Conservation (phyloP, 441 rosid genomes). For the Syzygium malaccense region DNA sequence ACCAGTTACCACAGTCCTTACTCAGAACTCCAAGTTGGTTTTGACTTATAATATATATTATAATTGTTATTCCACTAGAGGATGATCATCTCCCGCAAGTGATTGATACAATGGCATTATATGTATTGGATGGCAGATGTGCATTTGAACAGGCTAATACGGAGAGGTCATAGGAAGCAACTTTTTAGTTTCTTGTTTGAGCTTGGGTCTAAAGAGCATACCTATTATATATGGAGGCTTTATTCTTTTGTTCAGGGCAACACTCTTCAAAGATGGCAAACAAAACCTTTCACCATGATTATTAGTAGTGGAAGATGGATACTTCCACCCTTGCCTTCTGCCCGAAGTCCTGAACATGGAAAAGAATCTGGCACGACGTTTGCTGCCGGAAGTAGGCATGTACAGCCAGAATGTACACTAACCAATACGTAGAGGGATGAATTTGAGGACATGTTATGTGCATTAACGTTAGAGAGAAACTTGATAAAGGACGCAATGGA, state of each 20-base stretch:
- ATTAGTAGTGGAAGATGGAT: constrained; percentile 99
- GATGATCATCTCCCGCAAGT: constrained; percentile 82
- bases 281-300: constrained; percentile 97
- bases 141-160: constrained; percentile 99
- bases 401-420: constrained; percentile 74
- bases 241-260: constrained; percentile 96
- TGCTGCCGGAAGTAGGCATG: constrained; percentile 98
- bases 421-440: constrained; percentile 88
- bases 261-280: constrained; percentile 98
- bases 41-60: constrained; percentile 97
- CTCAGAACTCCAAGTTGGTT: constrained; percentile 91
- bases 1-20: constrained; percentile 76
- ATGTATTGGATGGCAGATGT: constrained; percentile 97
- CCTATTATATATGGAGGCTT: constrained; percentile 79
- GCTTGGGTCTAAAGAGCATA: constrained; percentile 95
- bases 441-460: constrained; percentile 83
- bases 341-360: constrained; percentile 76
- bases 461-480: constrained; percentile 85
- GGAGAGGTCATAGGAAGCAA: constrained; percentile 98
- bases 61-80: constrained; percentile 86
- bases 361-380: constrained; percentile 77
- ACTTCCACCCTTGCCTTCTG: constrained; percentile 67
- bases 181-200: constrained; percentile 89
- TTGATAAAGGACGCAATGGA: constrained; percentile 91
- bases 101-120: constrained; percentile 95